phyloP scores from a whole-genome alignment of 768 basidiomycete species.

The Suillus clintonianus region DNA sequence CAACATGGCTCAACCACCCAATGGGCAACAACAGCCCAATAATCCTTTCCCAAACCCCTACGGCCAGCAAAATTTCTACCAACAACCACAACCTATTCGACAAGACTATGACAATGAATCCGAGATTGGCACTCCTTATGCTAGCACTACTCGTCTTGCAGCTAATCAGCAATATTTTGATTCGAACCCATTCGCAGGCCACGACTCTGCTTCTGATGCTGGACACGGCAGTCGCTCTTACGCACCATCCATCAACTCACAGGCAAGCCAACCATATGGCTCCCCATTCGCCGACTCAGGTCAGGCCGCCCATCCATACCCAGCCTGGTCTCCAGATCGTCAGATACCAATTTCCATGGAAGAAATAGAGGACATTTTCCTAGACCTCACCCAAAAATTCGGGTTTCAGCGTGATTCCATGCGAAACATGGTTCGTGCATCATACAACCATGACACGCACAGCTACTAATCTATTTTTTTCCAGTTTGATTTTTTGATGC shows the following conservation, averaged over 20 bases:
- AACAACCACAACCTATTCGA: conserved; percentile 32
- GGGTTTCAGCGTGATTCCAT: conserved; percentile 96
- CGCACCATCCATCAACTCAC: conserved; percentile 60
- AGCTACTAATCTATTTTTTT: neutral
- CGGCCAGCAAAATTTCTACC: conserved; percentile 17
- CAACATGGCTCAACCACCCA: conserved; percentile 38
- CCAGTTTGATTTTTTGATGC: conserved; percentile 97
- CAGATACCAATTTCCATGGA: conserved; percentile 97
- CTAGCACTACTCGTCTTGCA: conserved; percentile 59
- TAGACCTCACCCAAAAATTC: conserved; percentile 98
- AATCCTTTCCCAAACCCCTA: conserved; percentile 30
- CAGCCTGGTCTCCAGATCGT: conserved; percentile 91
- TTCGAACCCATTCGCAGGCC: conserved; percentile 17
- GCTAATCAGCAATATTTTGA: conserved; percentile 40
- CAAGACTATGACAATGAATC: conserved; percentile 50
- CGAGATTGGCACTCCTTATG: conserved; percentile 56
- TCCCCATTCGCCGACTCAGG: conserved; percentile 59
- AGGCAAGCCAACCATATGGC: conserved; percentile 56
- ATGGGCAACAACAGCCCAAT: conserved; percentile 36
- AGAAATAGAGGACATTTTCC: conserved; percentile 98
- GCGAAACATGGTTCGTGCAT: conserved; percentile 80
- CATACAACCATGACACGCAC: neutral
- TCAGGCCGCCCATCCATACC: conserved; percentile 69
- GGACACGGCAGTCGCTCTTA: conserved; percentile 45
- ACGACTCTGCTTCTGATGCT: conserved; percentile 29